Evolutionary conservation across 345 rosid genomes (phyloP).

Genomic region (Murraya koenigii): DNA sequence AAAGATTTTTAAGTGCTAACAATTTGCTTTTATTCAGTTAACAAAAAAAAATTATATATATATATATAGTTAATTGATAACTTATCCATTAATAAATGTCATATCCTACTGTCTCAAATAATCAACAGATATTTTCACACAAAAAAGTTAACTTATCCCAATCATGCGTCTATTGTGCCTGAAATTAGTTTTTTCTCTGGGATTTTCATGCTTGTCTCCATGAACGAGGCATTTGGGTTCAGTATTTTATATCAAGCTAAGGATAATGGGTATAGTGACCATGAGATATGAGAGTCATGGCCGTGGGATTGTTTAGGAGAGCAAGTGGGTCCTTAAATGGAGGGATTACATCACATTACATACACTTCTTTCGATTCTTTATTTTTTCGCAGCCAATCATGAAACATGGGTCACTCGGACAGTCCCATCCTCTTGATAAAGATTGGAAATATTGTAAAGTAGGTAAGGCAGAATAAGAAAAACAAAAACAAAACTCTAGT

Average conservation of each 20-base stretch:
- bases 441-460: neutral
- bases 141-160: constrained; percentile 14
- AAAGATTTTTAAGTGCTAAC: neutral
- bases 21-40: neutral
- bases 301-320: neutral
- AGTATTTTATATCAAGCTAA: neutral
- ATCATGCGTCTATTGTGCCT: constrained; percentile 31
- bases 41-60: neutral
- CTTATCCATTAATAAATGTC: neutral
- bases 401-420: constrained; percentile 22
- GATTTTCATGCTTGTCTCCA: constrained; percentile 8
- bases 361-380: neutral
- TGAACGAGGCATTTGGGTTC: constrained; percentile 8
- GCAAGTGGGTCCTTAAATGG: constrained; percentile 20
- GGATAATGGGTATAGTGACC: too few species aligned
- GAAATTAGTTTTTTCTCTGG: constrained; percentile 13
- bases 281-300: neutral
- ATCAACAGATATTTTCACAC: neutral
- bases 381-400: constrained; percentile 19
- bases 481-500: neutral
- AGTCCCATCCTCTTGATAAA: constrained; percentile 15
- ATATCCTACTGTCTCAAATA: neutral
- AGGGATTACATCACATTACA: neutral
- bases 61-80: neutral
- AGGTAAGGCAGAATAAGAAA: neutral